Evolutionary conservation across 2,329 filamentous ascomycete species (phyloP), one percentile per base, ranked within the genome.

Genomic region (Calonectria henricotiae): DNA sequence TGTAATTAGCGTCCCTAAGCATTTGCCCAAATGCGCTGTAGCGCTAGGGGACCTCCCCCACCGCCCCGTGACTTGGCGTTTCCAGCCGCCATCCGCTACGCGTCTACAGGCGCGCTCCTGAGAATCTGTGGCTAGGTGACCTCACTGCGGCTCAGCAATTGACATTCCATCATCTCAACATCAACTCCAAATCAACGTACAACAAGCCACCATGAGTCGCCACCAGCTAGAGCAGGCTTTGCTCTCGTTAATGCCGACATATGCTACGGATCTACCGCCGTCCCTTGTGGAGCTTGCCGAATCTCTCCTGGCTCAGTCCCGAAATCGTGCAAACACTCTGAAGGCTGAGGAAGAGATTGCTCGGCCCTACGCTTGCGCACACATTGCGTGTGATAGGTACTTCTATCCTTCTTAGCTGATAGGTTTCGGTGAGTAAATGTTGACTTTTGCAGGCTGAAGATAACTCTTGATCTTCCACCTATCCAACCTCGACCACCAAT

Each of bases 301-400:
- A 62, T 94, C 92, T 9, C 85, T 97, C 7, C 89, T 97, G 51
- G 91, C 93, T 2, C 94, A 96, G 81, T 97, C 94, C 13, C 90
- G 94, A 39, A 90, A 91, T 78, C 91, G 91, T 77, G 94, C 94
- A 61, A 91, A 90, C 78, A 92, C 89, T 17, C 86, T 98, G 64
- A 97, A 95, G 80, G 88, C 91, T 3, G 94, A 97, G 67, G 95
- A 98, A 81, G 95, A 98, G 81, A 91, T 96, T 73, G 94, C 92
- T n/a, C 89, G 95, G 23, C 88, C 89, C 5, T 96, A 96, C 81
- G 93, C 92, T 4, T 98, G 95, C 80, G 93, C 94, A 15, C 92
- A 98, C 82, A 89, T 99, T 70, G 96, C 96, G 23, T 98, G 95
- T 79, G 94, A 96, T 76, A 90, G 94, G 93, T 94, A 83, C 51